Percentiles rank a stretch among this genome's conserved stretches.
phyloP scores from a whole-genome alignment of 305 asterid genomes.

The Solanum hybrid region DNA sequence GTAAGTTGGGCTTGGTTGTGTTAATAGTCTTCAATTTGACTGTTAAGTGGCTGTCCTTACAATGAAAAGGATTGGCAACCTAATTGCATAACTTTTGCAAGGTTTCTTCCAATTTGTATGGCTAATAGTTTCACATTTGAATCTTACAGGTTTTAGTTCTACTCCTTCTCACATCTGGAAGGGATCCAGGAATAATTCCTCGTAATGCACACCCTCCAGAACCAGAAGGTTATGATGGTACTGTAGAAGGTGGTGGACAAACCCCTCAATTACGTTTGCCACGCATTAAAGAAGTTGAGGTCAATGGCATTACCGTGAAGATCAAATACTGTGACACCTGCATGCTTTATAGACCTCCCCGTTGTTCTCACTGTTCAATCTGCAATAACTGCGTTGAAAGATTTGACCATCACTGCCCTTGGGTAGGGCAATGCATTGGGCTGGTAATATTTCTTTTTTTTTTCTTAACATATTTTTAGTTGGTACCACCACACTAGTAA shows the following conservation, averaged over 20 bases:
- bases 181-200: slow-evolving; percentile 98
- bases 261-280: slow-evolving; percentile 85
- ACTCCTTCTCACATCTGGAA: slow-evolving; percentile 82
- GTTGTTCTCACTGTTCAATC: slow-evolving; percentile 95
- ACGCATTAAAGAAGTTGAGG: slow-evolving; percentile 83
- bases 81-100: neutral
- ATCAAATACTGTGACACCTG: slow-evolving; percentile 93
- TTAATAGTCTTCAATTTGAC: neutral
- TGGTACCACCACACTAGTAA: neutral
- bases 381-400: slow-evolving; percentile 94
- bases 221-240: slow-evolving; percentile 79
- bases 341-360: slow-evolving; percentile 96
- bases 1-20: neutral
- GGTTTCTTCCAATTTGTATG: neutral
- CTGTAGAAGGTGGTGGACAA: slow-evolving; percentile 55
- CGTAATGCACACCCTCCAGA: slow-evolving; percentile 96
- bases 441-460: slow-evolving; percentile 38
- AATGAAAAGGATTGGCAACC: neutral
- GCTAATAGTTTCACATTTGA: neutral
- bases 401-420: slow-evolving; percentile 96
- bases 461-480: neutral
- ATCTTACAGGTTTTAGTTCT: slow-evolving; percentile 69
- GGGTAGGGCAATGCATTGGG: slow-evolving; percentile 99
- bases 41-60: neutral
- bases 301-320: slow-evolving; percentile 71